Conservation (phyloP, 306 rosid species). For the Alnus rubra region DNA sequence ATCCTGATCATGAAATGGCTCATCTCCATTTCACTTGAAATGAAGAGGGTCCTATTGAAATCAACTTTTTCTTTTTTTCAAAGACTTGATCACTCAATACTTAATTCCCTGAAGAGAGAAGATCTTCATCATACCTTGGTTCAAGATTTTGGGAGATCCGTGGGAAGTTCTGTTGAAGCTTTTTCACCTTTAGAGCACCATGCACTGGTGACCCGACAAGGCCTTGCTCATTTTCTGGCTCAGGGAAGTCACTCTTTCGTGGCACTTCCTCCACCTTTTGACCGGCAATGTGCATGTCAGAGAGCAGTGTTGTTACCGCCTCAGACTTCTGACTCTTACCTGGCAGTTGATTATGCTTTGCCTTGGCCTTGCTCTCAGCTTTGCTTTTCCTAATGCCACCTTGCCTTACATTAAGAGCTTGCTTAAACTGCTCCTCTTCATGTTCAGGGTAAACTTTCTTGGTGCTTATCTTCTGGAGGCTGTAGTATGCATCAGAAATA, state of each 20-base stretch:
- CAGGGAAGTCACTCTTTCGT: conserved; percentile 58
- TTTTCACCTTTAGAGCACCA: conserved; percentile 49
- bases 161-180: conserved; percentile 51
- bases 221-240: conserved; percentile 69
- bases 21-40: too few species aligned
- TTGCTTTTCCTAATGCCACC: conserved; percentile 64
- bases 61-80: background rate
- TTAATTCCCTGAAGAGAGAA: background rate
- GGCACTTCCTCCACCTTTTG: conserved; percentile 52
- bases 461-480: conserved; percentile 51
- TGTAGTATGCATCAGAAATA: conserved; percentile 44
- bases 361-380: conserved; percentile 56
- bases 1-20: too few species aligned
- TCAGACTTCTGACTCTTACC: conserved; percentile 56
- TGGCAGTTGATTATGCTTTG: conserved; percentile 65
- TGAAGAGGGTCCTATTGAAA: too few species aligned
- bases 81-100: background rate
- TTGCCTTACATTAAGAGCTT: conserved; percentile 59
- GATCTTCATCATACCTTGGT: conserved; percentile 57
- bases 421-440: conserved; percentile 74
- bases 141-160: conserved; percentile 70
- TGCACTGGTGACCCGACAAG: conserved; percentile 41
- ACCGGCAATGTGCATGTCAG: conserved; percentile 40
- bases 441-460: conserved; percentile 59
- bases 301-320: conserved; percentile 40